These are phyloP conservation scores for Zarea fungicola DNA, from an alignment of 2,329 filamentous ascomycete genomes.

Conservation along the genomic window DNA sequence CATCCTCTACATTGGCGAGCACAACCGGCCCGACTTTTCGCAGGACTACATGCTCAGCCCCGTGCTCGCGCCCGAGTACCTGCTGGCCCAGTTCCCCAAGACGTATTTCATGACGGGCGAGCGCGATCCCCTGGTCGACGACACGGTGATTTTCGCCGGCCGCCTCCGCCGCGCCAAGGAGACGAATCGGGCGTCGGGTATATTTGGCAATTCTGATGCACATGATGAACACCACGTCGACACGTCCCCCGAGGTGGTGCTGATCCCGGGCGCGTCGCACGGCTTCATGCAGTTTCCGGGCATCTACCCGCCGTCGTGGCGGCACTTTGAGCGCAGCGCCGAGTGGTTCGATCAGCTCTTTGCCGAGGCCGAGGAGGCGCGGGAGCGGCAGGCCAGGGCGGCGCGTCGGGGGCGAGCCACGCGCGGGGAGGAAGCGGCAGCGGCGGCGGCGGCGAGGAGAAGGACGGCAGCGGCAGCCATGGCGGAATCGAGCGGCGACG, in stretches of 20 bases:
- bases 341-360: constrained; percentile 81
- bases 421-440: constrained; percentile 27
- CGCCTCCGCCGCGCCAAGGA: constrained; percentile 75
- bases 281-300: constrained; percentile 90
- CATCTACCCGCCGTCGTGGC: constrained; percentile 86
- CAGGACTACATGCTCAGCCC: constrained; percentile 89
- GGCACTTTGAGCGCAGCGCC: constrained; percentile 72
- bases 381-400: constrained; percentile 20
- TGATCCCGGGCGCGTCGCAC: constrained; percentile 86
- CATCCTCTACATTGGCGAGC: constrained; percentile 90
- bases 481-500: constrained; percentile 67
- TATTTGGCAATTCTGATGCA: constrained; percentile 8
- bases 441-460: background rate
- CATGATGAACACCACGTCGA: constrained; percentile 11
- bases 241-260: constrained; percentile 60
- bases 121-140: constrained; percentile 90
- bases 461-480: background rate
- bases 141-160: constrained; percentile 94
- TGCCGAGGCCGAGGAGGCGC: constrained; percentile 40
- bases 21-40: constrained; percentile 87
- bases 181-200: constrained; percentile 28
- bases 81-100: constrained; percentile 85
- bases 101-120: constrained; percentile 93
- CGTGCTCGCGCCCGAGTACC: constrained; percentile 76
- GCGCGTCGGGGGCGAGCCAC: constrained; percentile 14